Evolutionary conservation across 805 yeast genomes (phyloP).

Genomic region (Kazachstania kunashirensis): DNA sequence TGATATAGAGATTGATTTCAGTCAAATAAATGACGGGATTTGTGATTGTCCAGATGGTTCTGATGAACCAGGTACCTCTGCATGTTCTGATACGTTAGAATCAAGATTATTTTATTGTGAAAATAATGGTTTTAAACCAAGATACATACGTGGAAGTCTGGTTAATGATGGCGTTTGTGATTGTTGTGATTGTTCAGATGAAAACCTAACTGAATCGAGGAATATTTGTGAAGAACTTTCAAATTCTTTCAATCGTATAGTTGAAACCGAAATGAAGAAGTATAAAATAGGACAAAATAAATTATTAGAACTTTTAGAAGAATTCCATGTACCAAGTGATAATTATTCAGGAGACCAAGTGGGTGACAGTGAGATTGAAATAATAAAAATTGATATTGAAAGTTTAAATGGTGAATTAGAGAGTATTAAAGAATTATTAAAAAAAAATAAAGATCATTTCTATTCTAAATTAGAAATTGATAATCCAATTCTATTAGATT

Average conservation of each 20-base stretch:
- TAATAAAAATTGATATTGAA: constrained; percentile 8
- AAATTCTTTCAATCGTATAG: constrained; percentile 16
- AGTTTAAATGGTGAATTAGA: constrained; percentile 7
- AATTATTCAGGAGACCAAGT: constrained; percentile 5
- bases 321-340: constrained; percentile 14
- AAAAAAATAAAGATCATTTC: constrained; percentile 12
- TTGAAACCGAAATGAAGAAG: constrained; percentile 42
- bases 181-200: constrained; percentile 96
- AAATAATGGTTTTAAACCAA: constrained; percentile 61
- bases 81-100: constrained; percentile 39
- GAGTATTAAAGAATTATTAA: constrained; percentile 17
- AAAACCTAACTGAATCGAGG: constrained; percentile 22
- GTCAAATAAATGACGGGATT: constrained; percentile 73
- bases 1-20: constrained; percentile 46
- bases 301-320: constrained; percentile 22
- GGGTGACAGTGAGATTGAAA: constrained; percentile 4
- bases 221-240: constrained; percentile 23
- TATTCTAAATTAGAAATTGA: constrained; percentile 11
- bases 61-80: constrained; percentile 93
- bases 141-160: constrained; percentile 51
- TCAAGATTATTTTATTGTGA: constrained; percentile 56
- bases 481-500: constrained; percentile 18
- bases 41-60: constrained; percentile 98
- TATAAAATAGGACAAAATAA: constrained; percentile 43
- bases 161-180: constrained; percentile 92